These are phyloP conservation scores for Physcia stellaris DNA, from an alignment of 495 filamentous ascomycete species.

Conservation along the genomic window DNA sequence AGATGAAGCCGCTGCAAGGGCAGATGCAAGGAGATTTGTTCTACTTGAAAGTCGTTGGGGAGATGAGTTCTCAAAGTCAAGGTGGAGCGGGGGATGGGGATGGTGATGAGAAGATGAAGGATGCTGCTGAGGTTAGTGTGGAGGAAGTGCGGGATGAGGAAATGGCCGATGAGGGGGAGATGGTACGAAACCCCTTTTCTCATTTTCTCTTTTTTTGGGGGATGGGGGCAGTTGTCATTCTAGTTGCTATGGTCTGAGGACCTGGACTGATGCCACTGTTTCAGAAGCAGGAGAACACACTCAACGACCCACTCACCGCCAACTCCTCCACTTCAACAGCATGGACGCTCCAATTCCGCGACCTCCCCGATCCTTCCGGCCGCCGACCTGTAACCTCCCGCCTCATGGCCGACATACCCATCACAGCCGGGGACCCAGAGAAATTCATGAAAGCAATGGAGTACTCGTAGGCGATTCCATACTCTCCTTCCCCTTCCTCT, in stretches of 20 bases:
- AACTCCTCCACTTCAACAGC: conserved; percentile 12
- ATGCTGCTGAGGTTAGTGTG: background rate
- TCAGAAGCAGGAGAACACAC: too few relatives aligned
- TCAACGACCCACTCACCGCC: background rate
- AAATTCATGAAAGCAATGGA: conserved; percentile 37
- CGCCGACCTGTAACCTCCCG: conserved; percentile 34
- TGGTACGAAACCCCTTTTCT: too few relatives aligned
- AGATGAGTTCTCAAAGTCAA: too few relatives aligned
- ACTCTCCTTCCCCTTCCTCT: background rate
- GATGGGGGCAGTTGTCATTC: too few relatives aligned
- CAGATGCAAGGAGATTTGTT: conserved; percentile 38
- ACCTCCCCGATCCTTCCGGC: conserved; percentile 37
- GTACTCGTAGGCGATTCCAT: conserved; percentile 27
- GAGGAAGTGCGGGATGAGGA: background rate
- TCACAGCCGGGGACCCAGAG: conserved; percentile 31
- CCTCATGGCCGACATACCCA: conserved; percentile 29
- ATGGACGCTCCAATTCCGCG: conserved; percentile 39
- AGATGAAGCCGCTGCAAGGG: conserved; percentile 26
- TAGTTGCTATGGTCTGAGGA: too few relatives aligned
- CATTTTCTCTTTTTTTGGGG: too few relatives aligned
- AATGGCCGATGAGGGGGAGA: conserved; percentile 1
- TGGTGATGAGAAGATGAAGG: background rate
- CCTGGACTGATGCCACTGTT: too few relatives aligned
- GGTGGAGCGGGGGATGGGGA: conserved; percentile 1
- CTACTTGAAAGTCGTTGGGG: conserved; percentile 35